Base-by-base conservation (phyloP, 148 eudicot genomes). In the Heliamphora exappendiculata region DNA sequence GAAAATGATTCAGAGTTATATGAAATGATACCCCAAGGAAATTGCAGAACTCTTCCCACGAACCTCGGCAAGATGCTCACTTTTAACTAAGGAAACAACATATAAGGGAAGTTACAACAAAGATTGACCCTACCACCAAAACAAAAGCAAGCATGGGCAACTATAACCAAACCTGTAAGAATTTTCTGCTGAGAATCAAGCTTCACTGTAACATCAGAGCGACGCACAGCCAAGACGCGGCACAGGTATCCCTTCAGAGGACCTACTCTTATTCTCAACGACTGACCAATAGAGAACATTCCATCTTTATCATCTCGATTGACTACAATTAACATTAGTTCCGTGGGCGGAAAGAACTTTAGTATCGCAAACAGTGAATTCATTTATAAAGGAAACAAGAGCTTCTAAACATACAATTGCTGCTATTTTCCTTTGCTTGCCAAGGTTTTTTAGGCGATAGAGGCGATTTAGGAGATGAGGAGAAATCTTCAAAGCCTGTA, bases 231-330 rank as follows among this genome's bases (percentile, higher is more conserved):
- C 81, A 93, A 68, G 57, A 91, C 97, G 49, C 96, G 91, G 75
- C 99, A 95, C 42, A 87, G 87, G 79, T 92, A 95, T 36, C 99
- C 99, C 91, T 95, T 95, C 62, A 95, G 86, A 77, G 97, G 99
- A 13, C 99, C 99, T 79, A 89, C 86, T 78, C 89, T 86, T 76
- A 95, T 91, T 85, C 97, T 89, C 83, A 93, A 81, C 69, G 91
- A 81, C 76, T 95, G 97, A 17, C 99, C 99, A 83, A 93, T 88
- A 74, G 94, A 87, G 75, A 91, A 95, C 83, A 85, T 80, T 26
- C 76, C 93, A 68, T 83, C 90, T 75, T 90, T 82, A 49, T 85
- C 96, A 67, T 83, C 88, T 54, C 76, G 82, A 51, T 86, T 86
- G 66, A 74, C 90, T 82, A 85, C 76, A 89, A 28, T 28, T 45